A percentile compares a stretch with the other conserved stretches of the same genome.
phyloP scores from a whole-genome alignment of 2,329 filamentous ascomycete species.

The Verticillium nubilum region DNA sequence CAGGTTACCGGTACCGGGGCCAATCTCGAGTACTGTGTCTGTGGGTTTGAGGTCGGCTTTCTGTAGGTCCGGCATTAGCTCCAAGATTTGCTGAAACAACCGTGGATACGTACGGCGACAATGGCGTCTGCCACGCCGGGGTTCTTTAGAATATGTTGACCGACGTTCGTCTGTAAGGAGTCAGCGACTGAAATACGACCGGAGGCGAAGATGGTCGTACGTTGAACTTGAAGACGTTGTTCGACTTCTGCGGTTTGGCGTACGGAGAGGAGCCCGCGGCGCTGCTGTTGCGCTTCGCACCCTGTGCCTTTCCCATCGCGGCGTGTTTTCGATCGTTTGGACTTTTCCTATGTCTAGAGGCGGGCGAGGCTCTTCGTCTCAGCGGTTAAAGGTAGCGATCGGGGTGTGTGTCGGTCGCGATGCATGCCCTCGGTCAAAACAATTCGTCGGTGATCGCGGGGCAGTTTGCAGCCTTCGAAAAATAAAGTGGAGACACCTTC shows the following conservation, averaged over 20 bases:
- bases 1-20: slow-evolving; percentile 83
- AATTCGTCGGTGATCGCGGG: slow-evolving; percentile 3
- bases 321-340: background rate
- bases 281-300: slow-evolving; percentile 46
- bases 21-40: slow-evolving; percentile 86
- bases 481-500: slow-evolving; percentile 8
- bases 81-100: background rate
- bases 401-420: background rate
- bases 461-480: slow-evolving; percentile 9
- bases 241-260: slow-evolving; percentile 26
- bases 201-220: slow-evolving; percentile 52
- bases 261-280: slow-evolving; percentile 21
- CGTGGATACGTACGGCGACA: slow-evolving; percentile 24
- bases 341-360: background rate
- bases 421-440: background rate
- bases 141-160: slow-evolving; percentile 84
- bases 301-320: slow-evolving; percentile 48
- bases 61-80: slow-evolving; percentile 35
- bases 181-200: slow-evolving; percentile 31
- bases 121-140: slow-evolving; percentile 75
- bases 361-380: background rate
- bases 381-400: background rate
- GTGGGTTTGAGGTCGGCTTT: slow-evolving; percentile 90
- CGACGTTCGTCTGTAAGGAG: slow-evolving; percentile 7
- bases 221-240: slow-evolving; percentile 98